Evolutionary conservation across 768 basidiomycete genomes (phyloP).

Genomic region (Leucocoprinus sp.): DNA sequence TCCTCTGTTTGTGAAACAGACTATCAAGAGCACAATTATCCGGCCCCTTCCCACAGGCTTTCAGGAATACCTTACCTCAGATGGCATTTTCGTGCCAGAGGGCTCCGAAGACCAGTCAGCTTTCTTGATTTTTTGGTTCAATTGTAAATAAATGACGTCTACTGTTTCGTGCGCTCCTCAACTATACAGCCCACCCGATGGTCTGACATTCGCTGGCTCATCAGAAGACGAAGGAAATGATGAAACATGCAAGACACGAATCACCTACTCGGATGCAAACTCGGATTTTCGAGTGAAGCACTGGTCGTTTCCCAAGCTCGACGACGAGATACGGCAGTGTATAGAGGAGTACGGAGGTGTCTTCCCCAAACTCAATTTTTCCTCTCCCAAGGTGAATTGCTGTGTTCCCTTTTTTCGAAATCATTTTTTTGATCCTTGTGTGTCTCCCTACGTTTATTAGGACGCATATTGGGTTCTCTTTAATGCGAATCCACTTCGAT

Average conservation of each 20-base stretch:
- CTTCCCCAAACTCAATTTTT: constrained; percentile 96
- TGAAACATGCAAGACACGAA: constrained; percentile 27
- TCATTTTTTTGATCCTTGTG: background rate
- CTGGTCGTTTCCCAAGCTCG: constrained; percentile 67
- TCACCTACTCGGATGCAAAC: constrained; percentile 33
- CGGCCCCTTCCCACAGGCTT: constrained; percentile 60
- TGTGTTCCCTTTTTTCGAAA: background rate
- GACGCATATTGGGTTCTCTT: constrained; percentile 92
- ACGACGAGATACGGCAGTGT: constrained; percentile 55
- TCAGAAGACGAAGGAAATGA: constrained; percentile 34
- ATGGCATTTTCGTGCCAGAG: constrained; percentile 77
- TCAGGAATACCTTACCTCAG: constrained; percentile 65
- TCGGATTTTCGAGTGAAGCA: constrained; percentile 11
- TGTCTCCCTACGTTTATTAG: constrained; percentile 27
- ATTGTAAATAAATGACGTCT: background rate
- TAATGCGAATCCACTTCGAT: constrained; percentile 75
- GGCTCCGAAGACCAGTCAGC: constrained; percentile 74
- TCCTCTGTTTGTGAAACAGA: constrained; percentile 50
- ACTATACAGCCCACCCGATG: constrained; percentile 37
- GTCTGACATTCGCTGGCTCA: constrained; percentile 49
- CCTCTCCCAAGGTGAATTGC: constrained; percentile 69
- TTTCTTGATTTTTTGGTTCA: constrained; percentile 5
- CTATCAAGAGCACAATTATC: constrained; percentile 69
- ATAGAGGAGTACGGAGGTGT: constrained; percentile 71
- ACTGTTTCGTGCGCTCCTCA: background rate